These are phyloP conservation scores for Sanghuangporus weigelae DNA, from an alignment of 1,284 basidiomycete species.

Conservation along the genomic window DNA sequence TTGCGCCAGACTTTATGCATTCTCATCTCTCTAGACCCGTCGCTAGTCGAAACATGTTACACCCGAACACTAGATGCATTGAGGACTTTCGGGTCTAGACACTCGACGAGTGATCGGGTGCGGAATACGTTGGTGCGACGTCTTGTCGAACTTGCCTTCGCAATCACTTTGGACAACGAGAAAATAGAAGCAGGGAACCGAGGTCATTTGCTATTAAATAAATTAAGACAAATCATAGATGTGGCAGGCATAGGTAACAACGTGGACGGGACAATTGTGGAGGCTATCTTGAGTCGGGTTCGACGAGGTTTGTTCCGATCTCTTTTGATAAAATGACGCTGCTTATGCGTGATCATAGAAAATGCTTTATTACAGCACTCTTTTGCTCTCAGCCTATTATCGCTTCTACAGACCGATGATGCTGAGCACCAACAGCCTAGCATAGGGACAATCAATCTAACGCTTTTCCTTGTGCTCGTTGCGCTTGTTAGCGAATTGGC, in stretches of 20 bases:
- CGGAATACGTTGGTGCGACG: background rate
- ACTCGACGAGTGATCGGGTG: background rate
- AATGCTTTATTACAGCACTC: background rate
- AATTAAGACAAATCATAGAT: constrained; percentile 1
- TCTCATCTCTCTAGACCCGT: constrained; percentile 4
- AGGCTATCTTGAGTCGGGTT: background rate
- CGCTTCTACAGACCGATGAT: background rate
- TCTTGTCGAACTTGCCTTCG: constrained; percentile 5
- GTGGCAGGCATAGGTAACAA: background rate
- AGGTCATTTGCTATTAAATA: background rate
- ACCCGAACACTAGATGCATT: constrained; percentile 1
- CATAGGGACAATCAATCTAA: background rate
- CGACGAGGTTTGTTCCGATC: background rate
- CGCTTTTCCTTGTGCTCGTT: constrained; percentile 11
- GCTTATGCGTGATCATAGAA: background rate
- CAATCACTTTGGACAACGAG: background rate
- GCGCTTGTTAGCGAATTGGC: constrained; percentile 11
- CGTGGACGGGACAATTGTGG: background rate
- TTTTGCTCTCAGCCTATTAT: background rate
- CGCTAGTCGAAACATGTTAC: constrained; percentile 10
- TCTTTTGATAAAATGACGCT: background rate
- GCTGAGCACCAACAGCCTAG: background rate
- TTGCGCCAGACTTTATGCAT: background rate
- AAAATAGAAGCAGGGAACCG: background rate
- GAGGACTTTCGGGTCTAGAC: background rate